A percentile compares a stretch with the other conserved stretches of the same genome.
Conservation (phyloP, 2,329 filamentous ascomycete species). For the Xylariomycetidae sp. region DNA sequence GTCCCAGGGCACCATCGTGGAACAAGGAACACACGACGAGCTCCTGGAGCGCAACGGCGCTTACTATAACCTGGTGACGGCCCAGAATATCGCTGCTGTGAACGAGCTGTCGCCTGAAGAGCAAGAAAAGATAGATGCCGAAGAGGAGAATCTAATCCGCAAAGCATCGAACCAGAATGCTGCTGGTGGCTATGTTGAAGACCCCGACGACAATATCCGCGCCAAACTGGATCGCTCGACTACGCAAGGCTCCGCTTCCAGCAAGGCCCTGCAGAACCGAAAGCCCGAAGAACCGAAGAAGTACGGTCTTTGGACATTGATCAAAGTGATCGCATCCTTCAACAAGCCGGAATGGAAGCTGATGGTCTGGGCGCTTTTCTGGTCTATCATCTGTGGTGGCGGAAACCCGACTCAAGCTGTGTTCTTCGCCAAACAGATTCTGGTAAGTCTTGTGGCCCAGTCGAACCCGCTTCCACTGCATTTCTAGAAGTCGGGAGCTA, state of each 20-base stretch:
- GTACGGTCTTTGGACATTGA: slow-evolving; percentile 68
- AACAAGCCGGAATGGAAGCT: slow-evolving; percentile 65
- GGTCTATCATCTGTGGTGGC: slow-evolving; percentile 70
- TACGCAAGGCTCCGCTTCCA: slow-evolving; percentile 60
- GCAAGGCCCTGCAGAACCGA: slow-evolving; percentile 57
- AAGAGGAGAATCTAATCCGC: slow-evolving; percentile 46
- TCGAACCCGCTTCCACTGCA: slow-evolving; percentile 1
- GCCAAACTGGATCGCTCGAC: slow-evolving; percentile 50
- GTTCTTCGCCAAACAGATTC: slow-evolving; percentile 86
- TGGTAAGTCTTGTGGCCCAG: slow-evolving; percentile 49
- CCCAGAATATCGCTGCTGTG: slow-evolving; percentile 70
- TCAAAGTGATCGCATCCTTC: slow-evolving; percentile 75
- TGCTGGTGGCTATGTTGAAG: slow-evolving; percentile 37
- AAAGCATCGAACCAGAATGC: slow-evolving; percentile 36
- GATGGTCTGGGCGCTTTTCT: slow-evolving; percentile 69
- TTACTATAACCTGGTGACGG: slow-evolving; percentile 81
- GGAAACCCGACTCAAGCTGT: slow-evolving; percentile 73
- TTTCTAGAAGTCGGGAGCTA: slow-evolving; percentile 9
- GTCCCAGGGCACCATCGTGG: slow-evolving; percentile 75
- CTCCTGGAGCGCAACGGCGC: slow-evolving; percentile 65
- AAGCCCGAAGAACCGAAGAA: slow-evolving; percentile 44
- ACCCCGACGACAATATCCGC: slow-evolving; percentile 57
- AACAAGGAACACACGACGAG: slow-evolving; percentile 83
- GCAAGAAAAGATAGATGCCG: slow-evolving; percentile 41
- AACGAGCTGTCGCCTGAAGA: slow-evolving; percentile 49